Evolutionary conservation across 2,329 filamentous ascomycete genomes (phyloP), one percentile per base, ranked within the genome.

Genomic region (Atkinsonella texensis): DNA sequence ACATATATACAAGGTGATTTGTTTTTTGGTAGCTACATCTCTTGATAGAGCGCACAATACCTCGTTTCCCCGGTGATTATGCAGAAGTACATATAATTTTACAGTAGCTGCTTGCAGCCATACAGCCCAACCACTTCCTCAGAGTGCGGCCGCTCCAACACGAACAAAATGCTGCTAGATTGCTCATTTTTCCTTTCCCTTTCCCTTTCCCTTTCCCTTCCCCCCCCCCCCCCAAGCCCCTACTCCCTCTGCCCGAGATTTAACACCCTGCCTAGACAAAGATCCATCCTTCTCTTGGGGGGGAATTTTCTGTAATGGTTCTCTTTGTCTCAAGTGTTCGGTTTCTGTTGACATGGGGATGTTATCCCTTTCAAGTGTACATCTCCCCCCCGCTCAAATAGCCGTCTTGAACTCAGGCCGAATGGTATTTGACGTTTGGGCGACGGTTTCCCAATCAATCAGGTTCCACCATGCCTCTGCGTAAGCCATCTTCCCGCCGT

Each of bases 391-490:
- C 32, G 7, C 35, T 44, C 39, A 50, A 5, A 32, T 17, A 8
- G 58, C 58, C 23, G 58, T 57, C 61, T 63, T 67, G 53, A 66
- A 70, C 42, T 59, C 62, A 52, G 55, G 71, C 62, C 60, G 67
- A 52, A 54, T 48, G n/a, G 63, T 56, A 41, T 65, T 63, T 23
- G 66, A 57, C 49, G 60, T 63, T 41, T 71, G 63, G 35, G 74
- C 72, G 48, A 95, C 90, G 55, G 77, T 74, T 48, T 83, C 71
- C 93, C 93, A 98, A 70, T 98, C 81, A 58, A 98, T 84, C 50
- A 74, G 74, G 48, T 87, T 70, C 93, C 93, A 98, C 91, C 91
- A 97, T 42, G 76, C 75, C 64, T 86, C 78, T 50, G 90, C 74
- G 67, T 81, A 98, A 49, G 73, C 70, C 50, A 75, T 73, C 80